phyloP scores from a whole-genome alignment of 495 filamentous ascomycete species.

The Xylaria longipes region DNA sequence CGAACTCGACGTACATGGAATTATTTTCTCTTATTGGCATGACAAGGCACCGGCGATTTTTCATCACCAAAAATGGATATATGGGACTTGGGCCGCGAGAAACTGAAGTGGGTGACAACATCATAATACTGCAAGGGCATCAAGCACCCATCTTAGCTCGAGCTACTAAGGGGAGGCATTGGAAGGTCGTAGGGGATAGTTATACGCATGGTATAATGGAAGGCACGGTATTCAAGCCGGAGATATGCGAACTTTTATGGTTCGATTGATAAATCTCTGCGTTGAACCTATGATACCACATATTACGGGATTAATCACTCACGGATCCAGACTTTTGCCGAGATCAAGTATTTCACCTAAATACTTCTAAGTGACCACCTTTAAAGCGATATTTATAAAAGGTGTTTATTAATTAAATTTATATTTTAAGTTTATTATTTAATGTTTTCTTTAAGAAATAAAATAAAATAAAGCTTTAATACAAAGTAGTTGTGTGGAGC shows the following conservation, averaged over 20 bases:
- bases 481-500: too few relatives aligned
- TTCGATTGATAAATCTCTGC: not conserved
- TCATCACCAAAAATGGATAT: not conserved
- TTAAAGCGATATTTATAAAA: too few relatives aligned
- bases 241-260: not conserved
- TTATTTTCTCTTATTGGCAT: not conserved
- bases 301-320: too few relatives aligned
- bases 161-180: not conserved
- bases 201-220: not conserved
- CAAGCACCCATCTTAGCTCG: not conserved
- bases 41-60: not conserved
- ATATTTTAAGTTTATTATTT: too few relatives aligned
- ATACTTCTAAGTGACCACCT: too few relatives aligned
- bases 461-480: too few relatives aligned
- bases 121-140: not conserved
- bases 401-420: too few relatives aligned
- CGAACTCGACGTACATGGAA: not conserved
- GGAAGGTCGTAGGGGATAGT: not conserved
- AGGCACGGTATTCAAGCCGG: not conserved
- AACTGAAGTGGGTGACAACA: not conserved
- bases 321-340: too few relatives aligned
- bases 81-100: not conserved
- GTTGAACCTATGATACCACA: too few relatives aligned
- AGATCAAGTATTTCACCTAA: too few relatives aligned
- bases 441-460: too few relatives aligned